phyloP scores from a whole-genome alignment of 1,139 yeast species.

The Yamadazyma conglobata region DNA sequence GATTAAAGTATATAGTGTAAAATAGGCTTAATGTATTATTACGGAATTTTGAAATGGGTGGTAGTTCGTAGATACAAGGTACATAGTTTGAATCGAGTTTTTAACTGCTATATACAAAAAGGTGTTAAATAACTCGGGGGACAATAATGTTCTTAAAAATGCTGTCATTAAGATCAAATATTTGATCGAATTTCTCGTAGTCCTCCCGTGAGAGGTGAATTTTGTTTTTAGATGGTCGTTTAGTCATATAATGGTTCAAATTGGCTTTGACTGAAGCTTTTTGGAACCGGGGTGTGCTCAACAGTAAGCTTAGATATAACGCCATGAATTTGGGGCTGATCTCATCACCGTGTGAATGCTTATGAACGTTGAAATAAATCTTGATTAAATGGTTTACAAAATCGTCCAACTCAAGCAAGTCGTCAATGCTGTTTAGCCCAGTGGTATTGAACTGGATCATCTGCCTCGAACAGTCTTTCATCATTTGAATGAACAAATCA shows the following conservation, averaged over 20 bases:
- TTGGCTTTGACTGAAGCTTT: slow-evolving; percentile 6
- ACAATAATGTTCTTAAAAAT: slow-evolving; percentile 4
- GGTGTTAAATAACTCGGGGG: neutral
- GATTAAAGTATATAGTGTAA: slow-evolving; percentile 15
- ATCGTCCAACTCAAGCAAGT: slow-evolving; percentile 6
- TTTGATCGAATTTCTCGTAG: slow-evolving; percentile 6
- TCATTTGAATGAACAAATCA: slow-evolving; percentile 18
- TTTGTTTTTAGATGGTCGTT: slow-evolving; percentile 1
- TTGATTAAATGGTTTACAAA: slow-evolving; percentile 10
- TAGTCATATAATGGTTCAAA: slow-evolving; percentile 3
- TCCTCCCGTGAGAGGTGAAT: slow-evolving; percentile 8
- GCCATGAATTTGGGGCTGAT: slow-evolving; percentile 9
- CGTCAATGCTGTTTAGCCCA: slow-evolving; percentile 4
- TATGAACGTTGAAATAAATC: slow-evolving; percentile 9
- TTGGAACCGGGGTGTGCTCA: slow-evolving; percentile 10
- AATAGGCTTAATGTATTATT: no score
- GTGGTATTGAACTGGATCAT: slow-evolving; percentile 3
- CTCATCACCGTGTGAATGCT: neutral
- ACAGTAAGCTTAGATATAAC: slow-evolving; percentile 8
- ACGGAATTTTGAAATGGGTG: no score
- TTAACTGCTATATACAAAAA: no score
- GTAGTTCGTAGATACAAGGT: no score
- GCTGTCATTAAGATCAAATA: slow-evolving; percentile 9
- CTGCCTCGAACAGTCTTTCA: slow-evolving; percentile 13
- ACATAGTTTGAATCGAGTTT: no score